Evolutionary conservation across 305 asterid genomes (phyloP), one percentile per base, ranked within the genome.

Genomic region (Andrographis paniculata): DNA sequence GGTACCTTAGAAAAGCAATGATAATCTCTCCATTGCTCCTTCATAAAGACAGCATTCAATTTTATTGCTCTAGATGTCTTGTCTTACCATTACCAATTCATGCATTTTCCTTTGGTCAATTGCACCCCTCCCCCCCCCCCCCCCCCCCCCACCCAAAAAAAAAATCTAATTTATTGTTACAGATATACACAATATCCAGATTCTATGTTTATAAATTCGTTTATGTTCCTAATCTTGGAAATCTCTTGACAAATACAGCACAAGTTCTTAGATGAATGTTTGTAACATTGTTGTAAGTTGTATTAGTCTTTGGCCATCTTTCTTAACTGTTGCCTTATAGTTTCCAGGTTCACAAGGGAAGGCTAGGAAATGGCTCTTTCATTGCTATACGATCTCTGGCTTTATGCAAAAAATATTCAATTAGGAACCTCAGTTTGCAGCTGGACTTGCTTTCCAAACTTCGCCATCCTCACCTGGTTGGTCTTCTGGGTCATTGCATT

Each of bases 371-470:
- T 62, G 94, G 94, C 33, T 59, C 67, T 27, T 23, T 47, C 47
- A 71, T 82, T 31, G 94, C 84, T 17, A 59, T 89, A 58, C 59
- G 98, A 59, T 71, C 70, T 51, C 42, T 86, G 62, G 47, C 72
- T 48, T 71, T 86, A 61, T 50, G 60, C 45, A 82, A 61, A 63
- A 82, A 69, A 66, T 69, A 72, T 61, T 74, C 85, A 14, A 62
- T 66, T 42, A 72, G 73, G 64, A 86, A 86, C 75, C 84, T 89
- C 51, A 76, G 59, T 61, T 55, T 67, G 61, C 77, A 85, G 64
- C 70, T 86, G 67, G 96, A 86, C 72, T 65, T 82, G 66, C 82
- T 89, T 33, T 80, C 92, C 15, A 89, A 86, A 80, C 81, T 89
- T 58, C 81, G 61, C 17, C 95, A 89, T 57, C 96, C 95, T 21